Evolutionary conservation across 2,329 filamentous ascomycete genomes (phyloP), one percentile per base, ranked within the genome.

Genomic region (Phaeosphaeriaceae sp.): DNA sequence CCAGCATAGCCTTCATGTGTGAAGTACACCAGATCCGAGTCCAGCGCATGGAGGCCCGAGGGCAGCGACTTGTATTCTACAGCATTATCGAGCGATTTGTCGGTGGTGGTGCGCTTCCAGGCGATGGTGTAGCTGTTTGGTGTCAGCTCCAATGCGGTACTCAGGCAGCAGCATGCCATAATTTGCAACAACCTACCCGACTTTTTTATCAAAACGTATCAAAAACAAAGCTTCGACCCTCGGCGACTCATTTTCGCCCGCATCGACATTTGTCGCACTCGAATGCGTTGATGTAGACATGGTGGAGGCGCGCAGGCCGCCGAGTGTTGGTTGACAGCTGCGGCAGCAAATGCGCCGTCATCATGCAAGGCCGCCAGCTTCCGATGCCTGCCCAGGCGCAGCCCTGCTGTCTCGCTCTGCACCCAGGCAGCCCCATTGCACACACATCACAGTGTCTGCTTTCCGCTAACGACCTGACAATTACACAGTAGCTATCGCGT

Each of bases 31-130:
- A 98, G 83, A 78, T 99, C 95, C 66, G 94, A 88, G 30, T 89
- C 84, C 21, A 98, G 92, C 57, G 92, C 91, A 79, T 99, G 95
- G 51, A 97, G 80, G 23, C 95, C 95, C 0, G 94, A 98, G 2
- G 95, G 95, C 49, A 99, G 85, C 61, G 93, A 96, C 80, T 97
- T 98, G 85, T 93, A 99, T 80, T 99, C 95, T 71, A 97, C 93
- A 23, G 91, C 88, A 55, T 93, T 93, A 68, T 97, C 92, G 50
- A 98, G 86, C 78, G 86, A 84, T 80, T 94, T 85, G 50, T 87
- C 89, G 15, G 88, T 83, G 1, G 88, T 80, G 13, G 90, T 87
- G 66, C 87, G 88, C 78, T 96, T 93, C 95, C 95, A 98, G 35
- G 88, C 88, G 73, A 98, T 91, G 48, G 93, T 97, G 74, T 91